Base-by-base conservation (phyloP, 2,329 filamentous ascomycete species). In the Epichloe uncinata region DNA sequence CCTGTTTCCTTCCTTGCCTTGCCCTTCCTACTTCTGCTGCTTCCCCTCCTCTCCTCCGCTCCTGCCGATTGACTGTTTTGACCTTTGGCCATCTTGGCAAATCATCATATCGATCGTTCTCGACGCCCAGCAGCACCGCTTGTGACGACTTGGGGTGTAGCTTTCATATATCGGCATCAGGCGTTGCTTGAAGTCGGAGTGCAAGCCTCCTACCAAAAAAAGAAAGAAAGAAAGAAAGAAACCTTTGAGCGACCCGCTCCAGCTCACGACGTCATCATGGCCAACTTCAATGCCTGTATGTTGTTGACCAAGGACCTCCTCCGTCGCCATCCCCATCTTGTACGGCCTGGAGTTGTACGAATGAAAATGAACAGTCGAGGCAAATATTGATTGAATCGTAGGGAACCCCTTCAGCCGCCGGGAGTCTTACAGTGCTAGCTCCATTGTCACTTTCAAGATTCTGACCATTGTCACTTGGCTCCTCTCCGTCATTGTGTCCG, bases 341-440 rank as follows among this genome's bases (percentile, higher is more conserved):
- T 30, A 30, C 26, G 8, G 26, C 9, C 26, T 4, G 26, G 26
- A 30, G 26, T 30, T 11, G 8, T 30, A 11, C 11, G 26, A 11
- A 30, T 30, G 26, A 11, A 11, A 30, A 30, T 30, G 8, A 30
- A 22, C 22, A 26, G 18, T 12, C 47, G 15, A n/a, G 15, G 4
- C 6, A 8, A 43, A 33, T 42, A 12, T 26, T 48, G 12, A n/a
- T 11, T 30, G 13, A 20, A 18, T 4, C 33, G 86, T 54, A 86
- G 83, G 79, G 63, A 93, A 93, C 65, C 87, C 87, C 30, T 93
- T 93, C 69, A 72, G 77, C 52, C 81, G 75, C 66, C 80, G 80
- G 60, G 84, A 89, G 52, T 73, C 78, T 16, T 82, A 87, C 62
- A 74, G 74, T 53, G 66, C 69, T 33, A 70, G 72, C 54, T 73